Base-by-base conservation (phyloP, 371 early-diverging fungal genomes). In the Lichtheimia ramosa region DNA sequence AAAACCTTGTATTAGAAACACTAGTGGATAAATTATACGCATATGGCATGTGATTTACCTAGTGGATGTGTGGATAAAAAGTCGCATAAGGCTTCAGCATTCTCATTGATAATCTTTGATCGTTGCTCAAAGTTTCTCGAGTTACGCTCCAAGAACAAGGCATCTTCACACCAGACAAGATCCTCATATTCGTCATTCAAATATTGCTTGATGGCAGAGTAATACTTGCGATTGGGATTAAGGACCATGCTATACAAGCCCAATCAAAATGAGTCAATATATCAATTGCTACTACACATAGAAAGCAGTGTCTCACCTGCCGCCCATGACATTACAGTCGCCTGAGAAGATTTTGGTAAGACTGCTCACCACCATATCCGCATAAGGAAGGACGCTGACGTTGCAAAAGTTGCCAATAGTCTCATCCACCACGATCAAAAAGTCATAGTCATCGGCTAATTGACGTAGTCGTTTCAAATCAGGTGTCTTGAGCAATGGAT, bases 261-360 rank as follows among this genome's bases (percentile, higher is more conserved):
- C n/a, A 43, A 59, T 25, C 53, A 40, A 27, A 28, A 13, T 20
- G 53, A 27, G 34, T 24, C 15, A 24, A 12, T n/a, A 28, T n/a
- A 40, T 3, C 21, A 16, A 16, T 12, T 24, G 16, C 56, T n/a
- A 4, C n/a, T 59, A 43, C 15, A 42, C 16, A 54, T 46, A 3
- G 14, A 28, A 14, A 8, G 34, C 2, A 7, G 28, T 28, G 34
- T 34, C 51, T 64, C 62, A 88, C 89, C 93, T 88, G 60, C 98
- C 98, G 57, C 92, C 97, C 97, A 96, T 96, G n/a, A 96, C 97
- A 71, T 98, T 96, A 63, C 92, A 86, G 72, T 95, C 95, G 23
- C 98, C 98, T 58, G 90, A 89, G 65, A 97, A 96, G 48, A 94
- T 77, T 78, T 97, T 97, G 16, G 98, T 96, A 58, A 98, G 70